These are phyloP conservation scores for Carnegiea gigantea DNA, from an alignment of 179 eudicot species.

Conservation along the genomic window DNA sequence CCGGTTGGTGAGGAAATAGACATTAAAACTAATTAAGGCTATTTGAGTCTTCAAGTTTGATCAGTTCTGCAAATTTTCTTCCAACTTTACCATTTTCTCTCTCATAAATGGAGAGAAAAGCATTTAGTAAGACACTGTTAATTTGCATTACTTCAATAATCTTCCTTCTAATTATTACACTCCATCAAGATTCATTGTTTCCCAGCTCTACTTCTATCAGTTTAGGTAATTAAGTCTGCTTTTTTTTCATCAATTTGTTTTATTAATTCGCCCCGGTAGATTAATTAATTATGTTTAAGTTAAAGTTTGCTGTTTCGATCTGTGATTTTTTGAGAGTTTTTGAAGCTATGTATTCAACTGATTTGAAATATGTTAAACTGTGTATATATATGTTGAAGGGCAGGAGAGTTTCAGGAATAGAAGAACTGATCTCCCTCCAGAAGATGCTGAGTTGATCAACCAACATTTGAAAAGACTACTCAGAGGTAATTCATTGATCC, in stretches of 20 bases:
- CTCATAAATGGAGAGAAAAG: neutral
- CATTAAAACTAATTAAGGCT: neutral
- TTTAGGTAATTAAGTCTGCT: slow-evolving; percentile 1
- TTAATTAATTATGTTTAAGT: neutral
- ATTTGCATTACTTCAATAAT: neutral
- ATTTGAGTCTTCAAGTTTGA: neutral
- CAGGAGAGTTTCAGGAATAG: neutral
- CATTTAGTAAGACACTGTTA: neutral
- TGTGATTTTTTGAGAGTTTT: neutral
- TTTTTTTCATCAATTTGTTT: neutral
- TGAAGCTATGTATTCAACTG: too few relatives aligned
- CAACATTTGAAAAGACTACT: neutral
- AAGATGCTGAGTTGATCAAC: slow-evolving; percentile 4
- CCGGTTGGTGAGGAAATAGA: neutral
- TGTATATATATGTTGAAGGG: neutral
- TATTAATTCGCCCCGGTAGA: neutral
- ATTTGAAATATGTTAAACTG: neutral
- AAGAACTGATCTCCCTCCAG: neutral
- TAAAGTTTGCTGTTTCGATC: neutral
- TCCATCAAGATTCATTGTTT: neutral
- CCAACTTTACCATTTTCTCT: neutral
- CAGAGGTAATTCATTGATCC: slow-evolving; percentile 1
- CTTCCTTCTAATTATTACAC: neutral
- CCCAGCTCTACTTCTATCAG: neutral
- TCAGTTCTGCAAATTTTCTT: neutral